These are phyloP conservation scores for Zymoseptoria pseudotritici DNA, from an alignment of 2,329 filamentous ascomycete genomes.

Conservation along the genomic window DNA sequence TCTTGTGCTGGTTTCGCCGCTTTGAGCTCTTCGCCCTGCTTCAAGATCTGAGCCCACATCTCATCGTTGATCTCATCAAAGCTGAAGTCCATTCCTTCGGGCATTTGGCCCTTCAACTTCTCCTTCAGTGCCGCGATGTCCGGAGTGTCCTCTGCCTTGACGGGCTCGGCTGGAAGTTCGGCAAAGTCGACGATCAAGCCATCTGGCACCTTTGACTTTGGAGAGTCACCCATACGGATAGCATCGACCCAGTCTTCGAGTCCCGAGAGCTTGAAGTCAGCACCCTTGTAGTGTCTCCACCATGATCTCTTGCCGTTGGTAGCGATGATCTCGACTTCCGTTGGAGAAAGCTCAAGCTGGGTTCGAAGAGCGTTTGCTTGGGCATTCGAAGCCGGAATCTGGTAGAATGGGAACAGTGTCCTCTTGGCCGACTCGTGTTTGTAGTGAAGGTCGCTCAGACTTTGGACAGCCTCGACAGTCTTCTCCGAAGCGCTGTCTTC, in stretches of 20 bases:
- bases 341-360: slow-evolving; percentile 53
- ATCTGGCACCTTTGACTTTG: slow-evolving; percentile 63
- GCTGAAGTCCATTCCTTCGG: slow-evolving; percentile 27
- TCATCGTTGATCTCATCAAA: slow-evolving; percentile 31
- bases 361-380: slow-evolving; percentile 49
- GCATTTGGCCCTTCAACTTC: slow-evolving; percentile 22
- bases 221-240: slow-evolving; percentile 81
- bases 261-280: slow-evolving; percentile 47
- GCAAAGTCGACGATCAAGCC: slow-evolving; percentile 29
- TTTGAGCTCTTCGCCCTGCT: slow-evolving; percentile 12
- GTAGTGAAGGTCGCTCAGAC: slow-evolving; percentile 65
- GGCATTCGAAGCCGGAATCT: slow-evolving; percentile 58
- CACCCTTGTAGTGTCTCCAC: slow-evolving; percentile 67
- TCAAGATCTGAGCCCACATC: slow-evolving; percentile 27
- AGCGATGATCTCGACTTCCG: slow-evolving; percentile 65
- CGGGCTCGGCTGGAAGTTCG: slow-evolving; percentile 20
- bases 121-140: slow-evolving; percentile 13
- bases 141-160: slow-evolving; percentile 17
- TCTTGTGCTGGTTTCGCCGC: neutral
- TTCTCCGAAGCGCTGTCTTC: slow-evolving; percentile 34
- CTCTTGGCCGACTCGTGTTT: slow-evolving; percentile 62
- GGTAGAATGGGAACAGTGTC: slow-evolving; percentile 76
- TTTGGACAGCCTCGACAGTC: slow-evolving; percentile 40
- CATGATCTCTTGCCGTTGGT: slow-evolving; percentile 79
- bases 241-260: slow-evolving; percentile 83